These are phyloP conservation scores for Pythium phragmiticola DNA, from an alignment of 352 stramenopile genomes.

Conservation along the genomic window DNA sequence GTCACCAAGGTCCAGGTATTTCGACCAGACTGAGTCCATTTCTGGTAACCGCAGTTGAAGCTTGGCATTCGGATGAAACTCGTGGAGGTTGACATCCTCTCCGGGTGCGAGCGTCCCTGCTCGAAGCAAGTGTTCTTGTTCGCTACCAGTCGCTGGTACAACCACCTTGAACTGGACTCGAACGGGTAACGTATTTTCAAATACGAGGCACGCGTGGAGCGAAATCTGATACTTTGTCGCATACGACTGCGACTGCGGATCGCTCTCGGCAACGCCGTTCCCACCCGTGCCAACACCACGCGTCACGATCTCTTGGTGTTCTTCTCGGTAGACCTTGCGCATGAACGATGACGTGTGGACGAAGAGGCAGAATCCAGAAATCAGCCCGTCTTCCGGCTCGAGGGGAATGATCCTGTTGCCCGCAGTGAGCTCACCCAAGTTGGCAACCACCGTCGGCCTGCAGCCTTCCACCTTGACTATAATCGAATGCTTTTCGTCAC, in stretches of 20 bases:
- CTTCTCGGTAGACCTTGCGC: constrained; percentile 87
- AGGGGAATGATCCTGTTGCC: constrained; percentile 71
- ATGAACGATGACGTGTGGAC: constrained; percentile 81
- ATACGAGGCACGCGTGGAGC: constrained; percentile 78
- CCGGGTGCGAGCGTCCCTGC: constrained; percentile 75
- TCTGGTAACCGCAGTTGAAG: constrained; percentile 75
- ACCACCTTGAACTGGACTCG: constrained; percentile 84
- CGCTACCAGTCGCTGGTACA: constrained; percentile 20
- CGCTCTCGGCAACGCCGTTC: constrained; percentile 3
- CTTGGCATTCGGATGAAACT: constrained; percentile 77
- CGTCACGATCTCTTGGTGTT: constrained; percentile 74
- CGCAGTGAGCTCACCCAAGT: constrained; percentile 59
- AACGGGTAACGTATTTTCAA: constrained; percentile 87
- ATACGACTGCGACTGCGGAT: constrained; percentile 62
- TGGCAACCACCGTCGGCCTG: constrained; percentile 76
- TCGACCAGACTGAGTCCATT: constrained; percentile 86
- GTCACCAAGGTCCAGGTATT: constrained; percentile 62
- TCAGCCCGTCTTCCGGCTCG: constrained; percentile 54
- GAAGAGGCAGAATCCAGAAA: constrained; percentile 80
- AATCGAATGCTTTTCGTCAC: constrained; percentile 73
- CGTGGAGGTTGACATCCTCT: constrained; percentile 80
- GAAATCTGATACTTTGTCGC: constrained; percentile 88
- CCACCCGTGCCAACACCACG: constrained; percentile 28
- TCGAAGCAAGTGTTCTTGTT: constrained; percentile 38
- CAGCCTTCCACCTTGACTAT: constrained; percentile 85